These are phyloP conservation scores for Glycine soja DNA, from an alignment of 306 rosid species.

Conservation along the genomic window DNA sequence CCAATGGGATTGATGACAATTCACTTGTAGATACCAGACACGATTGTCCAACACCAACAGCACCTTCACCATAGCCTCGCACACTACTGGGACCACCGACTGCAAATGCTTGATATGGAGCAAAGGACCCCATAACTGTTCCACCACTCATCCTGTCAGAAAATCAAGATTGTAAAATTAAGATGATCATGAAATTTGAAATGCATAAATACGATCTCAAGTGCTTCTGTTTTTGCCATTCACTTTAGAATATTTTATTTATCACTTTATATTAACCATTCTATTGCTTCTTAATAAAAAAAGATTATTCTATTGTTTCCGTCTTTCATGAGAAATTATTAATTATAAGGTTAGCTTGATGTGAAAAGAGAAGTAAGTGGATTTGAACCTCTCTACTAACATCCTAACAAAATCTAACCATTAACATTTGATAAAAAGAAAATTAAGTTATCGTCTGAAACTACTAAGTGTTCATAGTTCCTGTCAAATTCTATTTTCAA, in stretches of 20 bases:
- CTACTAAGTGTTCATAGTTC: no score
- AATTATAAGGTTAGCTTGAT: no score
- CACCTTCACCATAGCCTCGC: conserved; percentile 80
- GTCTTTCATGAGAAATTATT: no score
- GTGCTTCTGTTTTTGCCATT: background rate
- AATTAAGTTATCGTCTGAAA: no score
- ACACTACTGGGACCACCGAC: conserved; percentile 73
- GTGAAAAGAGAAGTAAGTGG: no score
- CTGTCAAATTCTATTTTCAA: no score
- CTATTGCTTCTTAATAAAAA: no score
- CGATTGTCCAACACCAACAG: conserved; percentile 71
- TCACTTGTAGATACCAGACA: conserved; percentile 66
- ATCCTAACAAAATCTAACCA: no score
- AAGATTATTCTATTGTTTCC: no score
- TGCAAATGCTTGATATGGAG: conserved; percentile 80
- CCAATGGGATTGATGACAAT: conserved; percentile 66
- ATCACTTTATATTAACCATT: background rate
- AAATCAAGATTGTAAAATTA: background rate
- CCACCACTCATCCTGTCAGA: conserved; percentile 73
- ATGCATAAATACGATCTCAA: background rate
- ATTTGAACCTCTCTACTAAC: no score
- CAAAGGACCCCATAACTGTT: conserved; percentile 69
- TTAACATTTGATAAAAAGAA: no score
- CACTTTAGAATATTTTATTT: background rate
- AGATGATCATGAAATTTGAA: no score